A percentile compares a stretch with the other conserved stretches of the same genome.
phyloP scores from a whole-genome alignment of 2,329 filamentous ascomycete genomes.

The Aurifilum marmelostoma region DNA sequence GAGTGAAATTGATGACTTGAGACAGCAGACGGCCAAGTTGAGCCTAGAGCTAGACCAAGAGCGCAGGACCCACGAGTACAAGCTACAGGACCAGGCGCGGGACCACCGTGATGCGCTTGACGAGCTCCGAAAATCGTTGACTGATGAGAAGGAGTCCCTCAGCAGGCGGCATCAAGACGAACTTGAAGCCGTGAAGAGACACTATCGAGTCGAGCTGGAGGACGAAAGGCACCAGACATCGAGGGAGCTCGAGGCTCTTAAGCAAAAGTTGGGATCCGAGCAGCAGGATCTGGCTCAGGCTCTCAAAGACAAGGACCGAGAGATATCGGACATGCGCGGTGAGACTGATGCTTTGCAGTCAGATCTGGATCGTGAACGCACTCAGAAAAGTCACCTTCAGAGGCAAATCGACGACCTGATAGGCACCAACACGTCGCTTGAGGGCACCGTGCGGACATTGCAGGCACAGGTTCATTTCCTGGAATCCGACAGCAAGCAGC shows the following conservation, averaged over 20 bases:
- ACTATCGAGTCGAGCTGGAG: slow-evolving; percentile 66
- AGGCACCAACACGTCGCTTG: slow-evolving; percentile 66
- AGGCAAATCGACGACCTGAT: slow-evolving; percentile 61
- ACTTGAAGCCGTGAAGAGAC: slow-evolving; percentile 65
- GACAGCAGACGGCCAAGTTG: slow-evolving; percentile 50
- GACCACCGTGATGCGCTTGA: slow-evolving; percentile 61
- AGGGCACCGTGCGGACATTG: slow-evolving; percentile 75
- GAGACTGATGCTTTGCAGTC: slow-evolving; percentile 51
- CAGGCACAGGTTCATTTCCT: slow-evolving; percentile 85
- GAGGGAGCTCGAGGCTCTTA: slow-evolving; percentile 69
- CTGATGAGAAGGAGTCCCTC: slow-evolving; percentile 60
- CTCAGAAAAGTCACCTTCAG: slow-evolving; percentile 57
- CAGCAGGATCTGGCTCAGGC: slow-evolving; percentile 54
- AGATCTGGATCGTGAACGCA: slow-evolving; percentile 65
- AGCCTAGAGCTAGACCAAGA: slow-evolving; percentile 47
- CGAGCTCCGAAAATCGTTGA: slow-evolving; percentile 53
- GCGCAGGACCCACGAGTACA: slow-evolving; percentile 50
- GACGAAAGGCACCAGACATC: slow-evolving; percentile 57
- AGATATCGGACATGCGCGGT: slow-evolving; percentile 53
- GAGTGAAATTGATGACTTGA: slow-evolving; percentile 61
- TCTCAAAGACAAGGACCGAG: slow-evolving; percentile 57
- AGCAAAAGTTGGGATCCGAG: slow-evolving; percentile 54
- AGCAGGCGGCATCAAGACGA: slow-evolving; percentile 69
- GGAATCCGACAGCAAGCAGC: slow-evolving; percentile 85
- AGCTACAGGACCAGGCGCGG: slow-evolving; percentile 57